Base-by-base conservation (phyloP, 1,284 basidiomycete genomes). In the Cerioporus squamosus region DNA sequence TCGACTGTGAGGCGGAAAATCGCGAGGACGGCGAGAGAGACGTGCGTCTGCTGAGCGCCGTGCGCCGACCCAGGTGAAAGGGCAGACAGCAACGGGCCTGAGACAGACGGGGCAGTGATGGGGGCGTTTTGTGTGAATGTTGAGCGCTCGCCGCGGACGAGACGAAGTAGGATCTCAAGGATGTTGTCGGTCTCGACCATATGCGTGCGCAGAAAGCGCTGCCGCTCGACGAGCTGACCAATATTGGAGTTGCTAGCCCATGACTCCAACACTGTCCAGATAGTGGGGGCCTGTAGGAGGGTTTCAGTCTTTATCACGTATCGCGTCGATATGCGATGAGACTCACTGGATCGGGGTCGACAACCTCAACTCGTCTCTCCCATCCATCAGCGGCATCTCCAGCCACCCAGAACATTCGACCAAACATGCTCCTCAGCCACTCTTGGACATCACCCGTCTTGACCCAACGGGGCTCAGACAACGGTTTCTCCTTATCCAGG, bases 391-490 rank as follows among this genome's bases (percentile, higher is more conserved):
- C 81, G 31, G 85, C 83, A 59, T 88, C 83, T 31, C 86, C 87
- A 23, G 85, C 81, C 52, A 87, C 87, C 87, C 88, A 91, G 68
- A 91, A 90, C 83, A 89, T 88, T 26, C 88, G 83, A 1, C 87
- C 93, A 74, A 91, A 94, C 82, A 93, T 93, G 70, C 88, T 92
- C 68, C 87, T 87, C 60, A 98, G 78, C 93, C 95, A 97, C 48
- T 95, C 94, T 65, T 95, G 91, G 18, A 97, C 85, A 71, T 96
- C 93, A 44, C 96, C 95, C 3, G 91, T 92, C 72, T 94, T 94
- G 45, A 95, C 92, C 97, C 97, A 99, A 71, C 93, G 91, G 2
- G 96, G 93, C 73, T 98, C 95, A 9, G 93, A 95, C 29, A 98
- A 77, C 0, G 96, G 95, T 58, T 91, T 87, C 42, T 86, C 86